Percentiles rank a stretch among this genome's conserved stretches.
Conservation (phyloP, 106 monocot species). For the Chionographis japonica region DNA sequence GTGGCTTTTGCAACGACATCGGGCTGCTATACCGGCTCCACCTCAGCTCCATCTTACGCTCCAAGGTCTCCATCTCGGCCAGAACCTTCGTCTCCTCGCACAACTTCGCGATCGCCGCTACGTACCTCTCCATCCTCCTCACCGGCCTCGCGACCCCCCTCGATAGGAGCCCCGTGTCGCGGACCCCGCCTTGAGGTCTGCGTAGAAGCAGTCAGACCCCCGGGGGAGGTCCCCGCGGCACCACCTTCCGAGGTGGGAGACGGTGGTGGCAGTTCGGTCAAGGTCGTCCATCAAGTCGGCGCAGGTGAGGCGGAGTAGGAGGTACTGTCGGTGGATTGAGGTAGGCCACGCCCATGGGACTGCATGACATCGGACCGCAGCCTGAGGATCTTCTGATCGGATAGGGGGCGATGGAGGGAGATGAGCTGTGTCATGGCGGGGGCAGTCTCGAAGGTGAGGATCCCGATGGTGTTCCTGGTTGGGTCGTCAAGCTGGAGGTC, state of each 20-base stretch:
- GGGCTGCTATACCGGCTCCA: slow-evolving; percentile 32
- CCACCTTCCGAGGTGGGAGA: slow-evolving; percentile 37
- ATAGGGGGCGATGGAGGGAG: slow-evolving; percentile 61
- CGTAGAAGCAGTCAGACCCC: slow-evolving; percentile 43
- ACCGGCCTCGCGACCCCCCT: slow-evolving; percentile 39
- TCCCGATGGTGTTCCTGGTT: no score
- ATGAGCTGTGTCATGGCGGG: slow-evolving; percentile 64
- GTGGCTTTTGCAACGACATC: slow-evolving; percentile 16
- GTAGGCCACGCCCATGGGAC: slow-evolving; percentile 60
- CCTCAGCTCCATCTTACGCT: slow-evolving; percentile 25
- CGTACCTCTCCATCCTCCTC: slow-evolving; percentile 55
- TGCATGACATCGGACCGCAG: no score
- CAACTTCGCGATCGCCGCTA: slow-evolving; percentile 22
- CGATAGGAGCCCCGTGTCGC: neutral
- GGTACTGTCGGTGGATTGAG: slow-evolving; percentile 62
- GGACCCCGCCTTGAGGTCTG: slow-evolving; percentile 44
- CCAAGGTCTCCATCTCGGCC: slow-evolving; percentile 44
- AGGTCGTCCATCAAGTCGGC: slow-evolving; percentile 58
- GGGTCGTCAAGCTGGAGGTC: no score
- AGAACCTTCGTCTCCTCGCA: slow-evolving; percentile 60
- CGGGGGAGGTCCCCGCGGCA: slow-evolving; percentile 15
- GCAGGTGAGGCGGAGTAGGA: no score
- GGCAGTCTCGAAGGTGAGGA: no score
- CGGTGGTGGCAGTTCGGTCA: slow-evolving; percentile 44
- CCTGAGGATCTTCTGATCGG: no score